phyloP scores from a whole-genome alignment of 352 stramenopile genomes.

The Pythium diclinum region DNA sequence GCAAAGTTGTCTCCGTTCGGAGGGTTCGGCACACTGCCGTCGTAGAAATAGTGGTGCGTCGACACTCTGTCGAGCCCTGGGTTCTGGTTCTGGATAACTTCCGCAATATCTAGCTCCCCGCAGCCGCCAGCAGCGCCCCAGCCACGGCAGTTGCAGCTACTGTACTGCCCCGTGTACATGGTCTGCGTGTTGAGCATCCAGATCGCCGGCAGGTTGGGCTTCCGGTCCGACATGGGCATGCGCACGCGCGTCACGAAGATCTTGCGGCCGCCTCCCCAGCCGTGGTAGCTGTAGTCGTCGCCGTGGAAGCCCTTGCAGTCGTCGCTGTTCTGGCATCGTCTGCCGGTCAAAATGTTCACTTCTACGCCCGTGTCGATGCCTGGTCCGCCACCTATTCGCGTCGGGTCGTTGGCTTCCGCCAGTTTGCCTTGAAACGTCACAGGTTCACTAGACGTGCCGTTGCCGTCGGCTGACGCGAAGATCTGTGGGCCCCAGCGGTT shows the following conservation, averaged over 20 bases:
- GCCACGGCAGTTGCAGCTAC: conserved; percentile 60
- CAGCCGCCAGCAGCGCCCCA: conserved; percentile 48
- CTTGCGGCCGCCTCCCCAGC: conserved; percentile 60
- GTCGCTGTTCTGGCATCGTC: conserved; percentile 30
- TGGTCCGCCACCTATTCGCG: conserved; percentile 33
- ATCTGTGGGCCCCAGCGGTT: conserved; percentile 38
- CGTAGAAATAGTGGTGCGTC: conserved; percentile 71
- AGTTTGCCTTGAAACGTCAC: conserved; percentile 42
- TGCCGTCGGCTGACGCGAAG: conserved; percentile 53
- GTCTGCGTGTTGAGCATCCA: conserved; percentile 67
- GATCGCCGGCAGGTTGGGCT: conserved; percentile 41
- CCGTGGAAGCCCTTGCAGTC: conserved; percentile 37
- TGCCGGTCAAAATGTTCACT: conserved; percentile 61
- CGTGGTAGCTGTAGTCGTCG: conserved; percentile 45
- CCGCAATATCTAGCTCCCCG: conserved; percentile 63
- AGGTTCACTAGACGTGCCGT: conserved; percentile 21
- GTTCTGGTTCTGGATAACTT: conserved; percentile 56
- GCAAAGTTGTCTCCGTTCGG: conserved; percentile 49
- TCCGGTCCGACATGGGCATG: conserved; percentile 37
- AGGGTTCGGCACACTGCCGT: conserved; percentile 33
- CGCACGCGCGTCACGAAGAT: conserved; percentile 64
- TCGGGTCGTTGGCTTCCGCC: conserved; percentile 39
- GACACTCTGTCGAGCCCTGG: conserved; percentile 30
- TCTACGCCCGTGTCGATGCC: conserved; percentile 51
- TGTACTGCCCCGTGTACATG: conserved; percentile 53